Evolutionary conservation across 768 basidiomycete species (phyloP), one percentile per base, ranked within the genome.

Genomic region (Agaricus subrufescens): DNA sequence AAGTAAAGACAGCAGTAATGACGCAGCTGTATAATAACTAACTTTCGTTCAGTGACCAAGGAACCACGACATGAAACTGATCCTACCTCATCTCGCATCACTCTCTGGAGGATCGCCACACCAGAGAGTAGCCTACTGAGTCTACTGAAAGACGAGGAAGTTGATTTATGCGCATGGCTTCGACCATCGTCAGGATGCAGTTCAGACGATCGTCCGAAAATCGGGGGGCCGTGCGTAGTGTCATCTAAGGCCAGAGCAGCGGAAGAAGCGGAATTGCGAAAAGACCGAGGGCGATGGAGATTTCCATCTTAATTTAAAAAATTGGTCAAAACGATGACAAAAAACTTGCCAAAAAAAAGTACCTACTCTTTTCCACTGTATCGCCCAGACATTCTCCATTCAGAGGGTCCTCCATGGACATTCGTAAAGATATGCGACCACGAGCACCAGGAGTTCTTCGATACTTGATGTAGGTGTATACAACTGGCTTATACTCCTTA

Each of bases 21-120:
- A 80, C 74, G 0, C 79, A 75, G 2, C 81, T 82, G 60, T 84
- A 84, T 39, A 76, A 71, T 10, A 85, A 62, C 83, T 85, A 46
- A 15, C 56, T 44, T 25, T 30, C 46, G 39, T 55, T 42, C 60
- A 42, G 7, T 29, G 50, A 46, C 8, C 47, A 11, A 14, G 15
- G 30, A 25, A 39, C 29, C 15, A 50, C 31, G 38, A 19, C 23
- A 45, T 25, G 15, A 34, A 53, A 34, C 43, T 34, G 15, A 25
- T 63, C 73, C n/a, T 61, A 85, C 85, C 76, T 87, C 85, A 64
- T 87, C 79, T 60, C 75, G 79, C 69, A 87, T 76, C 31, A 83
- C 83, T 62, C 76, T 65, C 29, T 73, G 77, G 57, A 86, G 81
- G 27, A 82, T 68, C 54, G 74, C 75, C 72, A 83, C 78, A 11